Evolutionary conservation across 768 basidiomycete genomes (phyloP), one percentile per base, ranked within the genome.

Genomic region (Podaxis mareebaensis): DNA sequence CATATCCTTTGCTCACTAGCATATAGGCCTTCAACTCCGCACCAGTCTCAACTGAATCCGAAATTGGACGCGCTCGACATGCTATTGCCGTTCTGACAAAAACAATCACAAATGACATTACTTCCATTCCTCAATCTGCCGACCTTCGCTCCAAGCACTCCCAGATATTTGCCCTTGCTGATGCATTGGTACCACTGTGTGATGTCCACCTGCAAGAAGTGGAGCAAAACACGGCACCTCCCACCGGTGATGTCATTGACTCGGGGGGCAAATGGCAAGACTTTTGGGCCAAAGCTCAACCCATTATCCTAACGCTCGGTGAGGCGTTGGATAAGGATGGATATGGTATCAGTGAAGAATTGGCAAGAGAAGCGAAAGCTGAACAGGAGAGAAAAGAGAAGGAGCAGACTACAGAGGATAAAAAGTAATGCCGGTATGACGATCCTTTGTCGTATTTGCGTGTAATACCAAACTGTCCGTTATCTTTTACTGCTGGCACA

Each of bases 401-500:
- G 28, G 33, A 20, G 30, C 3, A 42, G 39, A 24, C 22, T 38
- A 11, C 13, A 2, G 20, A 5, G 15, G 39, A 28, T 22, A 22
- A 17, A 22, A 15, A 56, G 39, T 56, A 12, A 40, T 22, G 2
- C 5, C 24, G 53, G 53, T 54, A 38, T 17, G 49, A 6, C 5
- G 4, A 24, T 51, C 24, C 22, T 20, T 17, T 51, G 22, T 51
- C 12, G 13, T 26, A 51, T 51, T 24, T 13, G 20, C 13, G 3
- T 17, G 10, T 26, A 51, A 51, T 12, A 26, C 24, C 20, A 12
- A 15, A 22, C n/a, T 22, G 5, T 20, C 20, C 2, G 8, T 46
- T 46, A 20, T 46, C 20, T 46, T 46, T 8, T 15, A 46, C 44
- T 20, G 44, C 44, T 46, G 40, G 28, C 60, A 65, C 54, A 82